Percentiles rank a stretch among this genome's conserved stretches.
Evolutionary conservation across 2,329 filamentous ascomycete species (phyloP).

Genomic region (Aureobasidium lini): DNA sequence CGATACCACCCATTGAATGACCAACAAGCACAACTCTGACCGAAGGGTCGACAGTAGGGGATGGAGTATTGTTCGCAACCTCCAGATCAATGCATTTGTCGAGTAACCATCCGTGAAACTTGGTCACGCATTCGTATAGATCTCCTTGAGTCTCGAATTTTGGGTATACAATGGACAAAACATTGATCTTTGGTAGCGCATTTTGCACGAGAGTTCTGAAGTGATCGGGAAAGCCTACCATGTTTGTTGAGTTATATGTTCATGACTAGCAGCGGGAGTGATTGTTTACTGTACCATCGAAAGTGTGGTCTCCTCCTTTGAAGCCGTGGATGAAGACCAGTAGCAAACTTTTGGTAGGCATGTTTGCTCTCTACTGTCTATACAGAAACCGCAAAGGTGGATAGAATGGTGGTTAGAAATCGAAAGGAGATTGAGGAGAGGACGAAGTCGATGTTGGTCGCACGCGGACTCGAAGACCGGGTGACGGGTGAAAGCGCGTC

Average conservation of each 20-base stretch:
- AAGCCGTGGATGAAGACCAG: conserved; percentile 85
- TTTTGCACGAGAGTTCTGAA: conserved; percentile 57
- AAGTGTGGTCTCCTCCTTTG: conserved; percentile 76
- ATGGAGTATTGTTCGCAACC: conserved; percentile 69
- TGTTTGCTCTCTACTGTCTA: not conserved
- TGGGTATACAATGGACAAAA: conserved; percentile 66
- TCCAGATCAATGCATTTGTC: conserved; percentile 93
- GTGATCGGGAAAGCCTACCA: conserved; percentile 56
- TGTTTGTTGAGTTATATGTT: not conserved
- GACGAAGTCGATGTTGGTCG: not conserved
- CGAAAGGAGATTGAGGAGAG: not conserved
- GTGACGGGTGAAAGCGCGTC: conserved; percentile 1
- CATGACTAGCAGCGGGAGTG: not conserved
- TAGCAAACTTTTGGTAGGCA: conserved; percentile 57
- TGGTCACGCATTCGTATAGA: conserved; percentile 59
- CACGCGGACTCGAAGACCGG: not conserved
- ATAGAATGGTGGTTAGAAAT: not conserved
- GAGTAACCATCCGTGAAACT: conserved; percentile 76
- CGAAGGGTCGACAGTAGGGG: conserved; percentile 77
- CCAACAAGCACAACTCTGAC: conserved; percentile 76
- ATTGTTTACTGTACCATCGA: conserved; percentile 40
- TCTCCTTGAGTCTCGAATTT: conserved; percentile 77
- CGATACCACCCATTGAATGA: conserved; percentile 87
- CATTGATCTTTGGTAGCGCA: conserved; percentile 60
- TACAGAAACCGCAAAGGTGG: not conserved